Evolutionary conservation across 1,284 basidiomycete genomes (phyloP).

Genomic region (Tremellales sp.): DNA sequence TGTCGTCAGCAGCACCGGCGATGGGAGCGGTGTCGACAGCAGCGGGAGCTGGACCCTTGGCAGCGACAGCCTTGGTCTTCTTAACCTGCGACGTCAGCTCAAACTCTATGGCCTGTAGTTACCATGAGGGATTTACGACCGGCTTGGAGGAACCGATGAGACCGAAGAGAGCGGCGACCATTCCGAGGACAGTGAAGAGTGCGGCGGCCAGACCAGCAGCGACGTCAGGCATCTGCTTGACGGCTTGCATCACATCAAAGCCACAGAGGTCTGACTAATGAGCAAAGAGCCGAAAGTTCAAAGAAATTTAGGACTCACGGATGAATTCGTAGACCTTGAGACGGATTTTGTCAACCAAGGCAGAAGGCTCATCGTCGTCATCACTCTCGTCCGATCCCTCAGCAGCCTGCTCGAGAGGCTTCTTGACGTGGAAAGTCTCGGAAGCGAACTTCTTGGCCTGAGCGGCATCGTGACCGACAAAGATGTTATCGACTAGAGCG

Average conservation of each 20-base stretch:
- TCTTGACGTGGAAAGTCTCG: slow-evolving; percentile 81
- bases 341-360: slow-evolving; percentile 39
- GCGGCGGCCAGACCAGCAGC: slow-evolving; percentile 69
- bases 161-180: slow-evolving; percentile 73
- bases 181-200: slow-evolving; percentile 71
- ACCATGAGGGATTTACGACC: slow-evolving; percentile 6
- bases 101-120: slow-evolving; percentile 17
- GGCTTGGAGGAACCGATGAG: slow-evolving; percentile 58
- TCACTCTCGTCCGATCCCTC: slow-evolving; percentile 55
- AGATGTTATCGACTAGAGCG: slow-evolving; percentile 74
- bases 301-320: slow-evolving; percentile 29
- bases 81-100: slow-evolving; percentile 40
- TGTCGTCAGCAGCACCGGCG: slow-evolving; percentile 25
- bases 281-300: background rate
- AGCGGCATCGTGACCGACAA: slow-evolving; percentile 77
- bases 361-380: slow-evolving; percentile 30
- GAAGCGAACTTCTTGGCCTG: slow-evolving; percentile 76
- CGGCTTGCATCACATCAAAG: slow-evolving; percentile 55
- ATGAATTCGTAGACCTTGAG: slow-evolving; percentile 46
- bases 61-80: slow-evolving; percentile 20
- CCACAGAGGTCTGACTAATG: slow-evolving; percentile 26
- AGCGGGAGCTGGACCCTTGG: slow-evolving; percentile 10
- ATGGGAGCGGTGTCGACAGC: slow-evolving; percentile 17
- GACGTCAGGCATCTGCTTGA: slow-evolving; percentile 79
- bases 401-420: slow-evolving; percentile 49